phyloP scores from a whole-genome alignment of 1,284 basidiomycete genomes.

The Serendipita sp. region DNA sequence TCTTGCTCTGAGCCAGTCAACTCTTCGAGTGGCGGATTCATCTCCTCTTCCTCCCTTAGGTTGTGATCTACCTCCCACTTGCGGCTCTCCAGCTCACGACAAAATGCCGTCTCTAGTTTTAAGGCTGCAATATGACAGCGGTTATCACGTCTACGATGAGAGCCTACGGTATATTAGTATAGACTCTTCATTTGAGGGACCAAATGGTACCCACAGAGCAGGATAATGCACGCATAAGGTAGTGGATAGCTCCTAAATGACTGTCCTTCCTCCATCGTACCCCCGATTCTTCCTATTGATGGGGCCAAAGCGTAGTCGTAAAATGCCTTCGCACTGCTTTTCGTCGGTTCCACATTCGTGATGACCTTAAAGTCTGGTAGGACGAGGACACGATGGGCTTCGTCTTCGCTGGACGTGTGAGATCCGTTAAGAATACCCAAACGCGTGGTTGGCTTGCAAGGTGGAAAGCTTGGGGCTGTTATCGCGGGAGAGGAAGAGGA shows the following conservation, averaged over 20 bases:
- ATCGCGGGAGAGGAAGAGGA: conserved; percentile 17
- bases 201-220: conserved; percentile 51
- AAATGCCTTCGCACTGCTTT: conserved; percentile 51
- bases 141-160: conserved; percentile 83
- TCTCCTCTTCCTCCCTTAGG: conserved; percentile 48
- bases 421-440: conserved; percentile 73
- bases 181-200: not conserved
- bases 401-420: conserved; percentile 47
- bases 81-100: conserved; percentile 40
- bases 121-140: conserved; percentile 77
- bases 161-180: conserved; percentile 38
- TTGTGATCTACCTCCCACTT: conserved; percentile 67
- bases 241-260: conserved; percentile 50
- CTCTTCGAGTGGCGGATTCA: conserved; percentile 41
- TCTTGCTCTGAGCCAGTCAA: conserved; percentile 24
- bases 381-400: conserved; percentile 61
- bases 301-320: conserved; percentile 53
- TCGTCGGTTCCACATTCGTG: conserved; percentile 47
- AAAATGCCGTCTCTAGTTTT: conserved; percentile 63
- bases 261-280: conserved; percentile 31
- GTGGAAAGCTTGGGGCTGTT: conserved; percentile 8
- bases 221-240: conserved; percentile 60
- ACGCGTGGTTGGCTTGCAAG: conserved; percentile 25
- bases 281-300: conserved; percentile 31
- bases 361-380: conserved; percentile 84